Percentiles rank a stretch among this genome's conserved stretches.
Evolutionary conservation across 495 filamentous ascomycete genomes (phyloP).

Genomic region (Halenospora varia): DNA sequence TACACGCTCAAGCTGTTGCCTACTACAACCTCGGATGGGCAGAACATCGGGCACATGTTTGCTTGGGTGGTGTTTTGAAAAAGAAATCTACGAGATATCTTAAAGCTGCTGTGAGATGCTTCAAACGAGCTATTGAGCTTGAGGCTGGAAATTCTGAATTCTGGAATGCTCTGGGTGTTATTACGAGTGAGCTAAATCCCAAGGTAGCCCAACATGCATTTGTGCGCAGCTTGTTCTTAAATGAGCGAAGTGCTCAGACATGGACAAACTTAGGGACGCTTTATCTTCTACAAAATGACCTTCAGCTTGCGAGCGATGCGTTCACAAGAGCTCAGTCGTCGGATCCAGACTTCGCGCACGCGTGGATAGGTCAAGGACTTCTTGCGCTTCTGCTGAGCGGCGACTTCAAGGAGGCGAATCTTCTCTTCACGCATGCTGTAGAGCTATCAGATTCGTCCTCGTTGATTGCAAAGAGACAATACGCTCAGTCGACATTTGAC

Average conservation of each 20-base stretch:
- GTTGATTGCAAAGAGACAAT: constrained; percentile 67
- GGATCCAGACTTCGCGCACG: constrained; percentile 87
- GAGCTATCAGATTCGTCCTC: constrained; percentile 80
- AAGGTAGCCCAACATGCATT: constrained; percentile 92
- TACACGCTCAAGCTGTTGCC: constrained; percentile 89
- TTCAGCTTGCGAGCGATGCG: constrained; percentile 77
- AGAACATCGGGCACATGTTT: constrained; percentile 75
- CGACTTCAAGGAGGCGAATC: constrained; percentile 68
- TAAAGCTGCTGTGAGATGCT: constrained; percentile 81
- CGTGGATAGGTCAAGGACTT: constrained; percentile 91
- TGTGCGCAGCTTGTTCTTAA: constrained; percentile 87
- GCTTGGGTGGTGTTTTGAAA: constrained; percentile 42
- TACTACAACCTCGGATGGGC: constrained; percentile 97
- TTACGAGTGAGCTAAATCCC: constrained; percentile 77
- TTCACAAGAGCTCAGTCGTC: constrained; percentile 89
- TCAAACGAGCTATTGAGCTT: constrained; percentile 94
- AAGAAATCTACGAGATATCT: constrained; percentile 59
- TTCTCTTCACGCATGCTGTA: constrained; percentile 91
- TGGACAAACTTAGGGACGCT: constrained; percentile 92
- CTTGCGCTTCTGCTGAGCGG: constrained; percentile 67
- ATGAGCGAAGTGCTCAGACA: constrained; percentile 73
- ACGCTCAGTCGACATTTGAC: constrained; percentile 75
- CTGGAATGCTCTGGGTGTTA: constrained; percentile 94
- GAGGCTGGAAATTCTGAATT: constrained; percentile 96
- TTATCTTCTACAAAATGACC: constrained; percentile 78